phyloP scores from a whole-genome alignment of 768 basidiomycete species.

The Rubroboletus satanas region DNA sequence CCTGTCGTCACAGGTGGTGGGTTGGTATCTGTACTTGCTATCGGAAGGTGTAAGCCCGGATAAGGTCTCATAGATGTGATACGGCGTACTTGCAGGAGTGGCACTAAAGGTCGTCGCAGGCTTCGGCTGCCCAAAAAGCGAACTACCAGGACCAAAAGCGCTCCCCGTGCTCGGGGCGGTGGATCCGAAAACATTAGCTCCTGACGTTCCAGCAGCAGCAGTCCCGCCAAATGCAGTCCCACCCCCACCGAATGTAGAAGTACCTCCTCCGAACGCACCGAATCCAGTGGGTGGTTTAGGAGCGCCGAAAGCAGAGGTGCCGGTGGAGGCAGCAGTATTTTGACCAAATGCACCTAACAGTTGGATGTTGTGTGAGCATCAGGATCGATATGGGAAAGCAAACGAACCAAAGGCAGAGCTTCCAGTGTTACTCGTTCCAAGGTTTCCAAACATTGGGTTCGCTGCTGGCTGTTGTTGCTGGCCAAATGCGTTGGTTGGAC shows the following conservation, averaged over 20 bases:
- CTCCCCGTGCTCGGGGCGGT: constrained; percentile 27
- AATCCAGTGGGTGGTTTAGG: constrained; percentile 73
- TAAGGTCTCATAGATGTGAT: neutral
- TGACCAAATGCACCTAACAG: constrained; percentile 38
- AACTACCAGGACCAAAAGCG: constrained; percentile 44
- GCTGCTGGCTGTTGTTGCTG: constrained; percentile 65
- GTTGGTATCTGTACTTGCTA: constrained; percentile 35
- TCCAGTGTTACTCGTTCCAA: constrained; percentile 36
- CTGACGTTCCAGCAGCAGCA: constrained; percentile 29
- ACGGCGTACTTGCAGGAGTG: constrained; percentile 32
- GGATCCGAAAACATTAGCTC: constrained; percentile 35
- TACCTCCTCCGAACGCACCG: constrained; percentile 66
- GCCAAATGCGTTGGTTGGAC: constrained; percentile 53
- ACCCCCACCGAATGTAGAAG: constrained; percentile 48
- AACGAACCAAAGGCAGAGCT: constrained; percentile 37
- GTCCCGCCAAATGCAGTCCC: constrained; percentile 40
- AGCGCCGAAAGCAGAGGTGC: constrained; percentile 53
- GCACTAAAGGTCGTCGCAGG: constrained; percentile 43
- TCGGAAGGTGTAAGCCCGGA: constrained; percentile 10
- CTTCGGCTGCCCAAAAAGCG: constrained; percentile 58
- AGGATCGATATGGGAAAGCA: neutral
- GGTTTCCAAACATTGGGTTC: constrained; percentile 79
- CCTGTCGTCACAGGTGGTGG: constrained; percentile 65
- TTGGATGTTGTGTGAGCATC: constrained; percentile 5
- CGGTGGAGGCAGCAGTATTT: constrained; percentile 35